phyloP scores from a whole-genome alignment of 352 stramenopile species.

The Globisporangium lucens region DNA sequence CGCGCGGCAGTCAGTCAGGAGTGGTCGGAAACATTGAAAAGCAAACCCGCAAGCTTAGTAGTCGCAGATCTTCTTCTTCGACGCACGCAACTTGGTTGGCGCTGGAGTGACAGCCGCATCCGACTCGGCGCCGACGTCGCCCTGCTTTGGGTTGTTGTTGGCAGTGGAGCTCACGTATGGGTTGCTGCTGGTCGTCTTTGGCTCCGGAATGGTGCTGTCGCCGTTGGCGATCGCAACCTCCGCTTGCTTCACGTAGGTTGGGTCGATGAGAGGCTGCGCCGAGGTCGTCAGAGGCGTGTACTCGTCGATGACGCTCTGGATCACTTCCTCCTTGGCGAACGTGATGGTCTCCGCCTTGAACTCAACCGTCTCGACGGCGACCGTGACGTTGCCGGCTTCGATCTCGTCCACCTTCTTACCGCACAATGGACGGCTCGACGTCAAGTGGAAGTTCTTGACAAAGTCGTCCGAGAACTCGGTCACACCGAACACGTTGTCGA shows the following conservation, averaged over 20 bases:
- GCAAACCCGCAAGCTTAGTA: slow-evolving; percentile 7
- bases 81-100: slow-evolving; percentile 5
- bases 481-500: slow-evolving; percentile 46
- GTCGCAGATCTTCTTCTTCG: slow-evolving; percentile 18
- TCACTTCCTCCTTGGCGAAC: slow-evolving; percentile 34
- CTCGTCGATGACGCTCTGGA: slow-evolving; percentile 27
- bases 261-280: slow-evolving; percentile 24
- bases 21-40: not conserved
- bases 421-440: slow-evolving; percentile 42
- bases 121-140: not conserved
- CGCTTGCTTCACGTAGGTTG: slow-evolving; percentile 25
- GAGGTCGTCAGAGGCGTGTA: slow-evolving; percentile 23
- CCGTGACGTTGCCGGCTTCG: slow-evolving; percentile 33
- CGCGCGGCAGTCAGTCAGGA: not conserved
- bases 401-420: slow-evolving; percentile 52
- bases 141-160: not conserved
- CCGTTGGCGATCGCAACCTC: slow-evolving; percentile 17
- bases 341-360: slow-evolving; percentile 36
- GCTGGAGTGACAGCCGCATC: slow-evolving; percentile 6
- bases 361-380: slow-evolving; percentile 36
- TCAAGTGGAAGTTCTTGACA: slow-evolving; percentile 50
- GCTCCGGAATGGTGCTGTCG: slow-evolving; percentile 10
- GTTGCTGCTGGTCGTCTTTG: slow-evolving; percentile 8
- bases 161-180: not conserved
- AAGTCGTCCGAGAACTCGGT: slow-evolving; percentile 46